Conservation (phyloP, 768 basidiomycete genomes). For the Calocybe indica region DNA sequence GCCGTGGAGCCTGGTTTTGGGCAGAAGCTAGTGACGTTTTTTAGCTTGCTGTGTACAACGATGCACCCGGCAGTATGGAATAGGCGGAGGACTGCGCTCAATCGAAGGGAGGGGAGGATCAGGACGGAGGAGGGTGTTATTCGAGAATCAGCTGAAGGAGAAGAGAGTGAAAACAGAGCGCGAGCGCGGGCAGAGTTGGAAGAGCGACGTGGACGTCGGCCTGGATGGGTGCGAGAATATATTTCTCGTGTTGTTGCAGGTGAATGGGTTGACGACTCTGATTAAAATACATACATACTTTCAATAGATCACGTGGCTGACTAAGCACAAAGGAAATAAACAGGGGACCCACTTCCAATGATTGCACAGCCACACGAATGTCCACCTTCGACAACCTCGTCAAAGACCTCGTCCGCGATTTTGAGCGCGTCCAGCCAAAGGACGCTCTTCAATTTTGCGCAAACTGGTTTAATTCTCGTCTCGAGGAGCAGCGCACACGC, state of each 20-base stretch:
- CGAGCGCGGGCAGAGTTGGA: conserved; percentile 38
- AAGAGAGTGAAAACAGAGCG: conserved; percentile 23
- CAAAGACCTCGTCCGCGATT: conserved; percentile 81
- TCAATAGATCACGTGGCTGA: background rate
- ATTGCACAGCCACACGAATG: conserved; percentile 20
- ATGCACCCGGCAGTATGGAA: conserved; percentile 75
- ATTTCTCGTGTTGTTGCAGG: conserved; percentile 56
- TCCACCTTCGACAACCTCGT: conserved; percentile 83
- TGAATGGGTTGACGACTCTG: conserved; percentile 68
- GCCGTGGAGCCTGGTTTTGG: conserved; percentile 39
- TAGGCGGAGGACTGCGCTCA: conserved; percentile 50
- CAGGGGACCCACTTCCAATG: conserved; percentile 15
- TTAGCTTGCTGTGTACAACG: conserved; percentile 51
- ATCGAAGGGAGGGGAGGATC: conserved; percentile 58
- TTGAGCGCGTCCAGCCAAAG: conserved; percentile 77
- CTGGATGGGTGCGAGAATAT: conserved; percentile 60
- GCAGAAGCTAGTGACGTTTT: conserved; percentile 48
- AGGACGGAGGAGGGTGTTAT: conserved; percentile 54
- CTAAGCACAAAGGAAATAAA: background rate
- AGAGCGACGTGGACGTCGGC: conserved; percentile 44
- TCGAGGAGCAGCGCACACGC: conserved; percentile 79
- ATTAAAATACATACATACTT: conserved; percentile 25
- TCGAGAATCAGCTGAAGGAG: conserved; percentile 22
- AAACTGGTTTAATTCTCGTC: conserved; percentile 88
- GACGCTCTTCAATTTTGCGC: conserved; percentile 92